Percentiles rank a stretch among this genome's conserved stretches.
phyloP scores from a whole-genome alignment of 192 early-diverging fungal genomes.

The Mortierella hygrophila region DNA sequence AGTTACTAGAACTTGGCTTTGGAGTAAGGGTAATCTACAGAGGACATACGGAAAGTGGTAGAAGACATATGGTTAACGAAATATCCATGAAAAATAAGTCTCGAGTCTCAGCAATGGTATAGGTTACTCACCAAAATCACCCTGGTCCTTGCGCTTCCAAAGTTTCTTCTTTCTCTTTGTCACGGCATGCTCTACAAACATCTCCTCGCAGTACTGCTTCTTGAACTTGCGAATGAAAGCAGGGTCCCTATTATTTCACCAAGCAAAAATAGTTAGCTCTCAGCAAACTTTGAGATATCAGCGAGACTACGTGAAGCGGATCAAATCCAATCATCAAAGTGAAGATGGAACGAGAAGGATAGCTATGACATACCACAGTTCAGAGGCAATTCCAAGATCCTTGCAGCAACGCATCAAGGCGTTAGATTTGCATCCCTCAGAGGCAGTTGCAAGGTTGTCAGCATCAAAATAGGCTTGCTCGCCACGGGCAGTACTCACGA shows the following conservation, averaged over 20 bases:
- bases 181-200: constrained; percentile 80
- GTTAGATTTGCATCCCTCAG: constrained; percentile 92
- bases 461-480: constrained; percentile 93
- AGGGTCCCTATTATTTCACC: constrained; percentile 76
- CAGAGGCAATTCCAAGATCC: constrained; percentile 91
- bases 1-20: constrained; percentile 19
- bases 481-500: constrained; percentile 91
- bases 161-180: constrained; percentile 84
- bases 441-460: constrained; percentile 81
- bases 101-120: not conserved
- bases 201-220: constrained; percentile 81
- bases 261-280: not conserved
- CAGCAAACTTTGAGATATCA: not conserved
- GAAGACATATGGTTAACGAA: not conserved
- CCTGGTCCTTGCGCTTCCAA: constrained; percentile 84
- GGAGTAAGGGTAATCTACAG: constrained; percentile 33
- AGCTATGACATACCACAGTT: constrained; percentile 77
- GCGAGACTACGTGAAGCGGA: not conserved
- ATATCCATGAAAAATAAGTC: not conserved
- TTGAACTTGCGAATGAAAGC: constrained; percentile 90
- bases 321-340: not conserved
- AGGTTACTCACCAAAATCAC: constrained; percentile 36
- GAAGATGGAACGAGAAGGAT: not conserved
- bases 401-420: constrained; percentile 98
- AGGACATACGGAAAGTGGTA: not conserved